Percentiles rank a stretch among this genome's conserved stretches.
Conservation (phyloP, 2,329 filamentous ascomycete genomes). For the Scedosporium apiospermum region DNA sequence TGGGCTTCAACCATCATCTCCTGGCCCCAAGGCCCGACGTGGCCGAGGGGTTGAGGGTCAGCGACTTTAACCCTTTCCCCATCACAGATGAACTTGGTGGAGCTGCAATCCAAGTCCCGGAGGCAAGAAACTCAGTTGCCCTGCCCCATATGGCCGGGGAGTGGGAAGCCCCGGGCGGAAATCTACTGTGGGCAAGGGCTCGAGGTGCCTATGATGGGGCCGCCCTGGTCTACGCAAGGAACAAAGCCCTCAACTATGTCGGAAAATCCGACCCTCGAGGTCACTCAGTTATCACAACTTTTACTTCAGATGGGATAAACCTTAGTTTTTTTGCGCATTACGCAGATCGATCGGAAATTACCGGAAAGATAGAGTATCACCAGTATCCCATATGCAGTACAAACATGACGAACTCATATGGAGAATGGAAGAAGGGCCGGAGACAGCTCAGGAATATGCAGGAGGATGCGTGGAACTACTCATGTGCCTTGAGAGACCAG, state of each 20-base stretch:
- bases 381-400: conserved; percentile 13
- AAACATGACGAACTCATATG: conserved; percentile 9
- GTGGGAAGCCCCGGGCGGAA: conserved; percentile 10
- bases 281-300: conserved; percentile 16
- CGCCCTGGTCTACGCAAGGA: conserved; percentile 17
- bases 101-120: conserved; percentile 12
- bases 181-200: conserved; percentile 11
- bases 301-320: conserved; percentile 16
- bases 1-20: conserved; percentile 18
- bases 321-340: conserved; percentile 19
- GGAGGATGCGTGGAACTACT: conserved; percentile 12
- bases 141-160: conserved; percentile 20
- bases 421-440: conserved; percentile 10
- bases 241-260: conserved; percentile 14
- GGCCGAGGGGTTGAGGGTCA: conserved; percentile 14
- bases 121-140: conserved; percentile 12
- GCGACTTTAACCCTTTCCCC: conserved; percentile 7
- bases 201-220: conserved; percentile 17
- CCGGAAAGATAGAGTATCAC: conserved; percentile 12
- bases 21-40: conserved; percentile 18
- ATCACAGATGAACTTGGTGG: conserved; percentile 9
- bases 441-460: conserved; percentile 15
- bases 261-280: conserved; percentile 11
- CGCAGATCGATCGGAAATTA: conserved; percentile 7
- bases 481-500: conserved; percentile 11